Base-by-base conservation (phyloP, 2,329 filamentous ascomycete genomes). In the Ophiostoma australiae region DNA sequence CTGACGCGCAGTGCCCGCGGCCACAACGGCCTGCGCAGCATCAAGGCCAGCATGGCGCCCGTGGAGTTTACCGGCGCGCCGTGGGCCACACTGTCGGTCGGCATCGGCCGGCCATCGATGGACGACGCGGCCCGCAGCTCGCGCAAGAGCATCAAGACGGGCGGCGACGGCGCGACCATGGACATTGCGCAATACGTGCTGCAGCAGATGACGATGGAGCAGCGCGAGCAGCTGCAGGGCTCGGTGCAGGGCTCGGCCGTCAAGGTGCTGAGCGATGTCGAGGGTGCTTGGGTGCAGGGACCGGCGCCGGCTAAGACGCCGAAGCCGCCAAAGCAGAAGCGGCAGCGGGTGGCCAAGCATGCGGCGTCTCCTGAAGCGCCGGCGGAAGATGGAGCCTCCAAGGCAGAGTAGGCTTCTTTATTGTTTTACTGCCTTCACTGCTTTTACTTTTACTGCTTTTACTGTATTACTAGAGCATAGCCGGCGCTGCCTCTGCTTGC, bases 181-280 rank as follows among this genome's bases (percentile, higher is more conserved):
- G 66, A 67, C 66, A 93, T 98, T 11, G 87, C 89, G 63, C 82
- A 87, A 33, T 97, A 94, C 81, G 94, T 98, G 63, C 81, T 98
- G 75, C 84, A 84, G 71, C 87, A 87, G 76, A 89, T 95, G 83
- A 85, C 83, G 11, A 73, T 76, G 8, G 76, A 78, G 13, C 85
- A 91, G 76, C 82, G 82, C 35, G 63, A 3, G 20, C 63, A 39
- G 63, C 35, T 66, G 63, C 63, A 66, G 35, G 63, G 35, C 20
- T 66, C 35, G 73, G 75, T 78, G 7, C 76, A 81, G 69, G 84
- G 78, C 78, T 73, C 73, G 44, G 35, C 69, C 4, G 73, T 15
- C 61, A 69, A 67, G 68, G 8, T 35, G 48, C 27, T 33, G 41
- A 44, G 23, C 31, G 63, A n/a, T 2, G 63, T 66, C 31, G 33